Conservation (phyloP, 495 filamentous ascomycete genomes). For the Cercophora scortea region DNA sequence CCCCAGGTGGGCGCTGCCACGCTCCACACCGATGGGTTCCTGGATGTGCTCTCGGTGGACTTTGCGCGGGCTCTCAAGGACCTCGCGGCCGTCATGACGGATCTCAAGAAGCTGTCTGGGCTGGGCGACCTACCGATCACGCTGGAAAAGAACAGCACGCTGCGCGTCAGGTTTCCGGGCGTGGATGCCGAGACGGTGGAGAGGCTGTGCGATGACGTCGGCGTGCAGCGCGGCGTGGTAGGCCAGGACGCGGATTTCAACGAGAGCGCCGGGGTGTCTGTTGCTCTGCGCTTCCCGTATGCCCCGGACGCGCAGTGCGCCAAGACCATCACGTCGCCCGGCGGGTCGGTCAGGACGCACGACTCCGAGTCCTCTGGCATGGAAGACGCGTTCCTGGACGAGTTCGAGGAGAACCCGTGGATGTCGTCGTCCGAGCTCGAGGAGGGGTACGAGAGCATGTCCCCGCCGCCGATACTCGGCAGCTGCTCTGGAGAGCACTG, state of each 20-base stretch:
- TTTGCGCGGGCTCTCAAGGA: conserved; percentile 84
- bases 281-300: conserved; percentile 80
- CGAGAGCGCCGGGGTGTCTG: conserved; percentile 48
- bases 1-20: conserved; percentile 32
- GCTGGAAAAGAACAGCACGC: conserved; percentile 48
- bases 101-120: conserved; percentile 65
- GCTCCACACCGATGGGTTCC: conserved; percentile 70
- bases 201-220: conserved; percentile 77
- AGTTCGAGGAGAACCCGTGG: conserved; percentile 39
- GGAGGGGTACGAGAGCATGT: conserved; percentile 45
- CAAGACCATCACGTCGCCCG: conserved; percentile 41
- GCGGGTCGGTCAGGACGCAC: conserved; percentile 34
- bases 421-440: conserved; percentile 29
- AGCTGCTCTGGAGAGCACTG: conserved; percentile 36
- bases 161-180: conserved; percentile 83
- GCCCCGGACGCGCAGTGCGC: conserved; percentile 54
- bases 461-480: conserved; percentile 22
- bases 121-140: conserved; percentile 79
- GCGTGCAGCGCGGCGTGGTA: conserved; percentile 67
- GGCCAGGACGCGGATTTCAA: conserved; percentile 71
- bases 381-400: conserved; percentile 14
- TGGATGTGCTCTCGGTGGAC: conserved; percentile 78
- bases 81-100: conserved; percentile 67
- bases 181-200: conserved; percentile 83
- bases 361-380: conserved; percentile 36